Conservation (phyloP, 495 filamentous ascomycete genomes). For the Xylaria castorea region DNA sequence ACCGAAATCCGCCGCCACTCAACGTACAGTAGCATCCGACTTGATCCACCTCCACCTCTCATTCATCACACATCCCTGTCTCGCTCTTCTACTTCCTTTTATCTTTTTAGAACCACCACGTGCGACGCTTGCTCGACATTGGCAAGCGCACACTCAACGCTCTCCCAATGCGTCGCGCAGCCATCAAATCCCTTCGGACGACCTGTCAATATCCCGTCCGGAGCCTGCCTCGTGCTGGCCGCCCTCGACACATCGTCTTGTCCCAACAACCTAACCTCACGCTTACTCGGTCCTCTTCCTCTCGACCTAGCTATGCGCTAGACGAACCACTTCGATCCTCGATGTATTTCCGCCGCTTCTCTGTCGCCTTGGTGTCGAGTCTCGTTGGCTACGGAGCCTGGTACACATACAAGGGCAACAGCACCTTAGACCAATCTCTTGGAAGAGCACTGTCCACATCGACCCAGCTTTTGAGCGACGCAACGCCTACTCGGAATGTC, state of each 20-base stretch:
- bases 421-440: slow-evolving; percentile 35
- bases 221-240: slow-evolving; percentile 46
- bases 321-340: slow-evolving; percentile 54
- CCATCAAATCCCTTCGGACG: slow-evolving; percentile 52
- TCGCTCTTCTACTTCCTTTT: slow-evolving; percentile 14
- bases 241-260: slow-evolving; percentile 39
- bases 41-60: slow-evolving; percentile 4
- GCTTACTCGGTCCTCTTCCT: slow-evolving; percentile 30
- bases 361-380: slow-evolving; percentile 51
- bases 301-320: slow-evolving; percentile 36
- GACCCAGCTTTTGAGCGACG: slow-evolving; percentile 38
- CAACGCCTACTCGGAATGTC: slow-evolving; percentile 54
- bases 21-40: not conserved
- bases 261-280: slow-evolving; percentile 36
- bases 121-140: slow-evolving; percentile 26
- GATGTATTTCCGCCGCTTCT: slow-evolving; percentile 57
- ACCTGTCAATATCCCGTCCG: slow-evolving; percentile 52
- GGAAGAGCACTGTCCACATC: slow-evolving; percentile 39
- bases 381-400: slow-evolving; percentile 60
- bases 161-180: slow-evolving; percentile 55
- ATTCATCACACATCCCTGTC: slow-evolving; percentile 23
- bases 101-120: slow-evolving; percentile 26
- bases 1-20: not conserved
- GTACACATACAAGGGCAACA: slow-evolving; percentile 53
- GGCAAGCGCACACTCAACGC: slow-evolving; percentile 31